A percentile compares a stretch with the other conserved stretches of the same genome.
Conservation (phyloP, 768 basidiomycete genomes). For the Dictyophora rubrovolvata region DNA sequence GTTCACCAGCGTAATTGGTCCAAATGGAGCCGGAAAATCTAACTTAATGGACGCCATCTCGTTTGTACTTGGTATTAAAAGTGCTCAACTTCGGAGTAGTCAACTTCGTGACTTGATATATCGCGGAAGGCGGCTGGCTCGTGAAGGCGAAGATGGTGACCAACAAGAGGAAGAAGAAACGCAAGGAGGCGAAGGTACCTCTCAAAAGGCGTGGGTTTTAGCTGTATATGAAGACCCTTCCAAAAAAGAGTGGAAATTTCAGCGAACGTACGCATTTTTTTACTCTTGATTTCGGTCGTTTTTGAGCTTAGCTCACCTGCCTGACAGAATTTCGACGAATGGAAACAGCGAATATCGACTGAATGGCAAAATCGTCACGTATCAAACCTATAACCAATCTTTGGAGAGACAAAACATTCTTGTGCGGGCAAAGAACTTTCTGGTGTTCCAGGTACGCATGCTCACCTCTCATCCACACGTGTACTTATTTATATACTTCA, state of each 20-base stretch:
- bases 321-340: conserved; percentile 66
- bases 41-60: conserved; percentile 99
- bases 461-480: neutral
- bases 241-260: conserved; percentile 81
- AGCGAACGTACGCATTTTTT: conserved; percentile 65
- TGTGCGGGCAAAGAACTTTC: conserved; percentile 98
- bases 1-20: too few relatives aligned
- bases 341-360: conserved; percentile 89
- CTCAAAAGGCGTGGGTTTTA: conserved; percentile 92
- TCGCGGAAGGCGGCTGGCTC: conserved; percentile 69
- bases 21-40: conserved; percentile 99
- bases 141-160: conserved; percentile 33
- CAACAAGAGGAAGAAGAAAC: conserved; percentile 43
- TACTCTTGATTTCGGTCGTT: neutral
- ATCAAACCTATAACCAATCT: conserved; percentile 80
- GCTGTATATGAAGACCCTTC: conserved; percentile 76
- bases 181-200: conserved; percentile 74
- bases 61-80: conserved; percentile 95
- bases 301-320: neutral
- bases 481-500: neutral
- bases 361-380: conserved; percentile 72
- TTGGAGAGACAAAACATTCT: conserved; percentile 88
- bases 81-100: conserved; percentile 82
- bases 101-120: conserved; percentile 95
- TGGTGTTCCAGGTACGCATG: conserved; percentile 68